A percentile compares a stretch with the other conserved stretches of the same genome.
Evolutionary conservation across 257 asterid genomes (phyloP).

Genomic region (Gardenia jasminoides): DNA sequence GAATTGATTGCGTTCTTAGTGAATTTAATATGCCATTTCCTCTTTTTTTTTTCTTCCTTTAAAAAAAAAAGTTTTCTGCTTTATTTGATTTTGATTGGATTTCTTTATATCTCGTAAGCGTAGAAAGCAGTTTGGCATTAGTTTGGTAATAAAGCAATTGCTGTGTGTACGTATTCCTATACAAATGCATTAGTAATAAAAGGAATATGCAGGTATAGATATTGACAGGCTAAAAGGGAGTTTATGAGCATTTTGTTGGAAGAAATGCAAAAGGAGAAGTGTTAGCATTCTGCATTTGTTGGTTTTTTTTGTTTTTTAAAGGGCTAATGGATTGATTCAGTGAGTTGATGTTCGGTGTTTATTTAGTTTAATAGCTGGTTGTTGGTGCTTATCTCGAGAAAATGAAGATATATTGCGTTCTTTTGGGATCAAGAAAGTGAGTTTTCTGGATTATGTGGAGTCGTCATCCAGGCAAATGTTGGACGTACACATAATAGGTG

Average conservation of each 20-base stretch:
- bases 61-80: no score
- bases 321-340: neutral
- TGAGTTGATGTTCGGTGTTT: neutral
- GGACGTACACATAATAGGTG: neutral
- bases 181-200: neutral
- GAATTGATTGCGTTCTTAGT: neutral
- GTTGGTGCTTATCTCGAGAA: no score
- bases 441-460: neutral
- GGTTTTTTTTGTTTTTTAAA: neutral
- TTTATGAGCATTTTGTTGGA: neutral
- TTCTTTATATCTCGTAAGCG: neutral
- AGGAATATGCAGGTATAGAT: neutral
- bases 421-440: neutral
- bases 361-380: neutral
- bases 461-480: neutral
- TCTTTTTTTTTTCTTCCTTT: no score
- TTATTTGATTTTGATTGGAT: neutral
- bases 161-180: no score
- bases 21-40: neutral
- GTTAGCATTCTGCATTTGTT: neutral
- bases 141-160: no score
- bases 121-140: no score
- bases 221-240: neutral
- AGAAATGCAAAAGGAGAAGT: neutral
- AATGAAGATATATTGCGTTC: no score